Evolutionary conservation across 768 basidiomycete species (phyloP).

Genomic region (Mycena leptocephala): DNA sequence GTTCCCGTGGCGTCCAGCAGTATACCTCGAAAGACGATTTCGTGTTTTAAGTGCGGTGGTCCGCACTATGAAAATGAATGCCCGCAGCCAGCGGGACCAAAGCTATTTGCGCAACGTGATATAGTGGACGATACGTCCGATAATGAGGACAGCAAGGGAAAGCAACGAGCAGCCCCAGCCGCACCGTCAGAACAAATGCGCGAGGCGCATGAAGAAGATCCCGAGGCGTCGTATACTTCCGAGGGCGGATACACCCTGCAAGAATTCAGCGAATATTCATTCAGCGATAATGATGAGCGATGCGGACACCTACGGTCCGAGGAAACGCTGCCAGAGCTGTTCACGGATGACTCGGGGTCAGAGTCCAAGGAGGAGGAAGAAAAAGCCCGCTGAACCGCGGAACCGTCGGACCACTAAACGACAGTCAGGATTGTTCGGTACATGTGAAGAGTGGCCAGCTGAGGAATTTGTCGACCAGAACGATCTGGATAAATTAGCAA

Average conservation of each 20-base stretch:
- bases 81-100: background rate
- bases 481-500: too few relatives aligned
- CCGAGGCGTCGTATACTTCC: background rate
- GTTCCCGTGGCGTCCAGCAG: too few relatives aligned
- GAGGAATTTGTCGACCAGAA: too few relatives aligned
- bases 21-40: background rate
- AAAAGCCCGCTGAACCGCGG: too few relatives aligned
- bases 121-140: background rate
- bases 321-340: too few relatives aligned
- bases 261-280: background rate
- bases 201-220: background rate
- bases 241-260: background rate
- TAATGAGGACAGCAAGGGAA: background rate
- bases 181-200: background rate
- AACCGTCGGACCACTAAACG: too few relatives aligned
- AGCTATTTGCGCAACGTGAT: background rate
- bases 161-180: too few relatives aligned
- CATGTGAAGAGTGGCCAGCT: too few relatives aligned
- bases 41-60: background rate
- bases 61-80: background rate
- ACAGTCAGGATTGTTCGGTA: too few relatives aligned
- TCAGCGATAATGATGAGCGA: background rate
- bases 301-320: too few relatives aligned
- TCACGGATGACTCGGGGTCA: too few relatives aligned
- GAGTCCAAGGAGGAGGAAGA: too few relatives aligned